Base-by-base conservation (phyloP, 805 yeast genomes). In the Candida awuae region DNA sequence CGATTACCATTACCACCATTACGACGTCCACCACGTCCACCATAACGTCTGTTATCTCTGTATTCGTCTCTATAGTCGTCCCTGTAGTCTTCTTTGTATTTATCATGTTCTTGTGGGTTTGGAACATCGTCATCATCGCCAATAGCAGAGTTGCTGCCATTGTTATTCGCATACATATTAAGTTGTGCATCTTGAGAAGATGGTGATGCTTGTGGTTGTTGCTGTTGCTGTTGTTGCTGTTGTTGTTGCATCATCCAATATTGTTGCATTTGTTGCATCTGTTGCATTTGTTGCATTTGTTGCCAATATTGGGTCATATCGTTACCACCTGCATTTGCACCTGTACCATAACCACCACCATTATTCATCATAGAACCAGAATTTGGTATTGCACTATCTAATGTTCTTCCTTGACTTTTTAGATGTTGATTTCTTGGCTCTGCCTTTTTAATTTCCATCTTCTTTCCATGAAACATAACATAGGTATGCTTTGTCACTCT, bases 381-480 rank as follows among this genome's bases (percentile, higher is more conserved):
- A 20, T 13, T 22, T 35, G 38, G 38, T 8, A 23, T 16, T 18
- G 22, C 17, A 23, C 28, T 29, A 14, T 41, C 40, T n/a, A 20
- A 16, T 4, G 32, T 12, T 32, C 35, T 37, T 18, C 32, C 35
- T 33, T 41, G 44, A 9, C 32, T 34, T 14, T 35, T 37, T 13
- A 41, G 23, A 37, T 80, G 85, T 58, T 74, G 80, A 48, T 79
- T 80, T 61, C 90, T 72, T 51, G 90, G 88, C 56, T 80, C 88
- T 3, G 92, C 92, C 57, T 86, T 73, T 55, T 83, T 83, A 45
- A 83, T 84, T 61, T 83, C 92, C 75, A 83, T 80, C 40, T 80
- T 71, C 54, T 82, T 84, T 34, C 95, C 96, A 55, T 86, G 87
- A 52, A 90, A 78, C 41, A 79, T 77, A 47, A 90, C 73, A 55